Percentiles rank a stretch among this genome's conserved stretches.
Evolutionary conservation across 1,284 basidiomycete genomes (phyloP).

Genomic region (Exsudoporus floridanus): DNA sequence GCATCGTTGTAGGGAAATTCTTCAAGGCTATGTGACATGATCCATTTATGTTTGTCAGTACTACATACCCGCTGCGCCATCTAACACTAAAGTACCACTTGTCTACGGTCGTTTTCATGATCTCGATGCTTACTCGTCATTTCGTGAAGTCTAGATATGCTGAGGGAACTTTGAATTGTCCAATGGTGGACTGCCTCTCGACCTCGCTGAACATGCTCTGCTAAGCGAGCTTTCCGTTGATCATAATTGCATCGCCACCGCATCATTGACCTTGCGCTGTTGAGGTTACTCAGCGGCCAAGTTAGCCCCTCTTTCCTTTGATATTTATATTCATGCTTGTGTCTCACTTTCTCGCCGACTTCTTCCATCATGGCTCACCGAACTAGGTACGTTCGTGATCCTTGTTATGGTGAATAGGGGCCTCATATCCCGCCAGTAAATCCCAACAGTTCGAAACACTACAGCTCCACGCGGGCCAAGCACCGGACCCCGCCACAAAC

Average conservation of each 20-base stretch:
- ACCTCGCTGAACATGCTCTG: too few relatives aligned
- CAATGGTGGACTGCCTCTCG: not conserved
- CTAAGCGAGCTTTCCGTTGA: not conserved
- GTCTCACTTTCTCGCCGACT: not conserved
- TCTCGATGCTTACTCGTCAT: not conserved
- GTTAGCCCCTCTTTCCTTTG: not conserved
- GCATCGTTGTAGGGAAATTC: conserved; percentile 55
- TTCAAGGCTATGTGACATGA: conserved; percentile 39
- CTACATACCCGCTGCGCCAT: not conserved
- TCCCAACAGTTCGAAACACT: conserved; percentile 71
- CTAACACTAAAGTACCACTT: not conserved
- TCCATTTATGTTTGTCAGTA: not conserved
- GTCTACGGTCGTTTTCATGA: not conserved
- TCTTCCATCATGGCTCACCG: not conserved
- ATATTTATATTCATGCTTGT: not conserved
- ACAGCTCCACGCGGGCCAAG: conserved; percentile 81
- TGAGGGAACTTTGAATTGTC: not conserved
- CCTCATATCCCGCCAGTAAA: conserved; percentile 36
- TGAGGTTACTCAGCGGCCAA: not conserved
- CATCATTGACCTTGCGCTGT: not conserved
- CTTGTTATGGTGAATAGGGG: not conserved
- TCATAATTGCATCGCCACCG: not conserved
- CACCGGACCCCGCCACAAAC: conserved; percentile 68
- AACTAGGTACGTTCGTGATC: conserved; percentile 5
- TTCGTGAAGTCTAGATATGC: not conserved